Conservation (phyloP, 192 early-diverging fungal species). For the Oehlia diaphana region DNA sequence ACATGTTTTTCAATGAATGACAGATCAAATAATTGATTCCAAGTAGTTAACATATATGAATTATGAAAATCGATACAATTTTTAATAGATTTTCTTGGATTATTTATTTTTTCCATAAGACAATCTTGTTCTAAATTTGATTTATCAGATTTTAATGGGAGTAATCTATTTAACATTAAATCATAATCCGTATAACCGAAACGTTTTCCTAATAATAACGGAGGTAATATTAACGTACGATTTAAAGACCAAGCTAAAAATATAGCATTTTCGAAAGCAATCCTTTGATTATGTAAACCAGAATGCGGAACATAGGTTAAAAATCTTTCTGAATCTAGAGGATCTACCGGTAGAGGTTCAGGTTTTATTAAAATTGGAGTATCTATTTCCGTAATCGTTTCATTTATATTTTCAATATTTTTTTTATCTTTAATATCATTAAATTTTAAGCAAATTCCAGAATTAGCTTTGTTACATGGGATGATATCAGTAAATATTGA, state of each 20-base stretch:
- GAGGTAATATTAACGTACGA: conserved; percentile 54
- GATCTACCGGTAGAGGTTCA: too few species aligned
- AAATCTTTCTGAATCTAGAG: conserved; percentile 34
- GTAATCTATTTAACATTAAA: background rate
- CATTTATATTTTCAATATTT: background rate
- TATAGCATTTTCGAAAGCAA: conserved; percentile 51
- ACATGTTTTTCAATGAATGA: background rate
- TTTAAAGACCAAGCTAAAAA: conserved; percentile 47
- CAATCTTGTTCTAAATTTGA: background rate
- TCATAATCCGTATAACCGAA: too few species aligned
- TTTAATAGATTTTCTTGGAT: background rate
- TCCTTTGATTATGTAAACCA: conserved; percentile 57
- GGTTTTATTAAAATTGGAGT: too few species aligned
- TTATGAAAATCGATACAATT: background rate
- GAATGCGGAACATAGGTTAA: conserved; percentile 54
- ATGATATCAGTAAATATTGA: background rate
- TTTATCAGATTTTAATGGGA: background rate
- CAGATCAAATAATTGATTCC: conserved; percentile 1
- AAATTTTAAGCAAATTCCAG: background rate
- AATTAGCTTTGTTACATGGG: background rate
- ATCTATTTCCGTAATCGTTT: background rate
- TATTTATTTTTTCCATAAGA: background rate
- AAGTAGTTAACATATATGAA: background rate
- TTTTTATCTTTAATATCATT: background rate
- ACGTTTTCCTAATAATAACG: conserved; percentile 33